These are phyloP conservation scores for Aspergillus hiratsukae DNA, from an alignment of 2,329 filamentous ascomycete genomes.

Conservation along the genomic window DNA sequence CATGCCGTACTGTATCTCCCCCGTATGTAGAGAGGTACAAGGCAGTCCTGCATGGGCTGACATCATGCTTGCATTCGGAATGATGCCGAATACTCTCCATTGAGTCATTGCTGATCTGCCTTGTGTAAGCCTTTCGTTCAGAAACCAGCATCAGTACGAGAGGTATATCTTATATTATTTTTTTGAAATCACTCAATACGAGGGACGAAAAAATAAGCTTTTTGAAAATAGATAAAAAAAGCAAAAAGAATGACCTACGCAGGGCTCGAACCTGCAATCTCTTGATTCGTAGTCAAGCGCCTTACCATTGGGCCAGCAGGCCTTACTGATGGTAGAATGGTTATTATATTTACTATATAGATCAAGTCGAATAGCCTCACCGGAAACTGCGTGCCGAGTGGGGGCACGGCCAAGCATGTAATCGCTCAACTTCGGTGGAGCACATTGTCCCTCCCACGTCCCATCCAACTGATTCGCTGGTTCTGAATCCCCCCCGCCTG, in stretches of 20 bases:
- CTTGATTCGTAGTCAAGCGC: slow-evolving; percentile 51
- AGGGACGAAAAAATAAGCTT: too few species aligned
- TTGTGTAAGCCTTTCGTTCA: too few species aligned
- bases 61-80: background rate
- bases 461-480: background rate
- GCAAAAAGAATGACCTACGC: slow-evolving; percentile 31
- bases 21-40: background rate
- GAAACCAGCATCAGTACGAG: too few species aligned
- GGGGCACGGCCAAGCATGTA: background rate
- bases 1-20: background rate
- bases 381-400: slow-evolving; percentile 24
- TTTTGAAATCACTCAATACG: too few species aligned
- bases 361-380: background rate
- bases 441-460: background rate
- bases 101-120: background rate
- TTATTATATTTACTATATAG: accelerated
- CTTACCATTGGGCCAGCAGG: slow-evolving; percentile 44
- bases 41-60: background rate
- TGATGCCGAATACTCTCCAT: too few species aligned
- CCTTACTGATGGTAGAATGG: background rate
- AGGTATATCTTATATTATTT: too few species aligned
- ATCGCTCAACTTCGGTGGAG: background rate
- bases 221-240: too few species aligned
- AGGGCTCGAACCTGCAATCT: slow-evolving; percentile 48
- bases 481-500: background rate